These are phyloP conservation scores for Selaginella tamariscina DNA, from an alignment of 75 land plant species.

Conservation along the genomic window DNA sequence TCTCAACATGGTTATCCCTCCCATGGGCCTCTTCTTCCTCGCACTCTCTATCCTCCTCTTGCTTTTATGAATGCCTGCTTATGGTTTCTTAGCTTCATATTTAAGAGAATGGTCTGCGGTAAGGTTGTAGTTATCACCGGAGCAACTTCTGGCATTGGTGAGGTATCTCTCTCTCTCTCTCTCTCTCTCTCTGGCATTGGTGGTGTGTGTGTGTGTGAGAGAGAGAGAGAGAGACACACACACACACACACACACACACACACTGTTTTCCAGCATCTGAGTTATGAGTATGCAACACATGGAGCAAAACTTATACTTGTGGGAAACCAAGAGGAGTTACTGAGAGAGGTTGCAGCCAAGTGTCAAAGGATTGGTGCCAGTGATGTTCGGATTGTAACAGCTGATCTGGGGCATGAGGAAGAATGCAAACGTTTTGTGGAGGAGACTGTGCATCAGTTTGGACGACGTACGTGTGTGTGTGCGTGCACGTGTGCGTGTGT, in stretches of 20 bases:
- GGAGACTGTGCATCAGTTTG: constrained; percentile 10
- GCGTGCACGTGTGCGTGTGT: too few species aligned
- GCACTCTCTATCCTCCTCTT: constrained; percentile 65
- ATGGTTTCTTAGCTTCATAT: constrained; percentile 32
- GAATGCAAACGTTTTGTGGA: constrained; percentile 1
- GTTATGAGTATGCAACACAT: constrained; percentile 2
- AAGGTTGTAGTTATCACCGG: constrained; percentile 86
- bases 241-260: too few species aligned
- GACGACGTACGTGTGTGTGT: neutral
- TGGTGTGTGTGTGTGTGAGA: too few species aligned
- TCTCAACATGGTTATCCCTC: constrained; percentile 57
- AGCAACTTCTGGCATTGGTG: constrained; percentile 87
- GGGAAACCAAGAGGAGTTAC: constrained; percentile 1
- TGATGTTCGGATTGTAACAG: constrained; percentile 6
- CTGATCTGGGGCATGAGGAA: constrained; percentile 2
- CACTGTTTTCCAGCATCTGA: constrained; percentile 7
- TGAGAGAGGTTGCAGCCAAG: neutral
- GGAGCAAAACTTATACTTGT: constrained; percentile 7
- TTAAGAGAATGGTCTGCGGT: constrained; percentile 41
- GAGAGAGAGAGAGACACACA: too few species aligned
- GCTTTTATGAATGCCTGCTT: constrained; percentile 33
- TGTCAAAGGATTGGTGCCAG: constrained; percentile 1
- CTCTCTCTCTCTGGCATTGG: neutral
- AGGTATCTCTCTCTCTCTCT: constrained; percentile 30
- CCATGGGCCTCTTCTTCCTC: constrained; percentile 45